Conservation (phyloP, 495 filamentous ascomycete species). For the Trichoderma asperelloides region DNA sequence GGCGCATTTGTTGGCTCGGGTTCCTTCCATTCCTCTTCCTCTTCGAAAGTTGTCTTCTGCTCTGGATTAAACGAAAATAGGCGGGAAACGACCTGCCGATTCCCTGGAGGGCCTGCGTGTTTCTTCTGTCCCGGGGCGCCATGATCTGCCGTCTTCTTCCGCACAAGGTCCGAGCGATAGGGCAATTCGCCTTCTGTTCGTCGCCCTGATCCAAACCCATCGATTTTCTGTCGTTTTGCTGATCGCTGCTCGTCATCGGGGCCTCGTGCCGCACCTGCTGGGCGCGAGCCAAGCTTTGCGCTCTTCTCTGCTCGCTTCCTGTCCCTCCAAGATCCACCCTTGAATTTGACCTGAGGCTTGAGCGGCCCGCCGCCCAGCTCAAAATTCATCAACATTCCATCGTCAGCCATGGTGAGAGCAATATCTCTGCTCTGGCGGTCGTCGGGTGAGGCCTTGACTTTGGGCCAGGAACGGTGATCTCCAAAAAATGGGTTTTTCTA, state of each 20-base stretch:
- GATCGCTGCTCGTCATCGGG: conserved; percentile 22
- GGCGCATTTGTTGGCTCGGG: conserved; percentile 90
- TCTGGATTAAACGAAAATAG: conserved; percentile 83
- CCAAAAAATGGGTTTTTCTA: neutral
- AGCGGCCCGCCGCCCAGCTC: conserved; percentile 52
- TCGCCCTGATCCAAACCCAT: conserved; percentile 17
- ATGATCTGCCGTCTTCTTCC: conserved; percentile 14
- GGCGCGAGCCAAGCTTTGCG: conserved; percentile 33
- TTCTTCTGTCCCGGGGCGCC: conserved; percentile 12
- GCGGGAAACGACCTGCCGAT: conserved; percentile 63
- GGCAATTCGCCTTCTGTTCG: conserved; percentile 8
- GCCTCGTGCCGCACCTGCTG: conserved; percentile 11
- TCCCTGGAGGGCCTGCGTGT: conserved; percentile 21
- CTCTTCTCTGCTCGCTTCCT: conserved; percentile 69
- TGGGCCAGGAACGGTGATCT: neutral
- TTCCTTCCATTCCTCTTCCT: conserved; percentile 33
- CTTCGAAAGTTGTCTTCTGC: conserved; percentile 46
- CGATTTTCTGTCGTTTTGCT: conserved; percentile 31
- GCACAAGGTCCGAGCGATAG: neutral
- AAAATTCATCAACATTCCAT: conserved; percentile 93
- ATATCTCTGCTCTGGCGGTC: neutral
- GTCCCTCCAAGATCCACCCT: conserved; percentile 87
- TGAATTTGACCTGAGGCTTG: conserved; percentile 60
- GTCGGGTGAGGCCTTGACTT: neutral
- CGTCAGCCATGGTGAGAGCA: conserved; percentile 64